A percentile compares a stretch with the other conserved stretches of the same genome.
Evolutionary conservation across 1,284 basidiomycete species (phyloP).

Genomic region (Apiotrichum porosum): DNA sequence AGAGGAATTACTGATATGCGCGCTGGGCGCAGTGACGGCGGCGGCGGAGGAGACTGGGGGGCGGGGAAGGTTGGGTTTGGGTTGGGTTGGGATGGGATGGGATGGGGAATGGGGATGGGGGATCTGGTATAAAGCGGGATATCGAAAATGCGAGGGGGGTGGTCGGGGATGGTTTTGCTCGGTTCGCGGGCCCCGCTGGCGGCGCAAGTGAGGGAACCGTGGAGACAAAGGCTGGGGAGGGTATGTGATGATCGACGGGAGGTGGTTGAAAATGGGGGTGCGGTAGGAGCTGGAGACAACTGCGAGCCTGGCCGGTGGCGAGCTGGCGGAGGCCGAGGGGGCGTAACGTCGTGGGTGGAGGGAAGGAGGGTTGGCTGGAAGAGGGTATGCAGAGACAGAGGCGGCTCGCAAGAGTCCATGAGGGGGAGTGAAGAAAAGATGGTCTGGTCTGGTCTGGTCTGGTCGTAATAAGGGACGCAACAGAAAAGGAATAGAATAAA

Average conservation of each 20-base stretch:
- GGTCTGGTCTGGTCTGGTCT: too few species aligned
- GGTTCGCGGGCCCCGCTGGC: too few species aligned
- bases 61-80: not conserved
- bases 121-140: conserved; percentile 3
- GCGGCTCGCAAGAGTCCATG: conserved; percentile 7
- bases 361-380: conserved; percentile 25
- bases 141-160: conserved; percentile 7
- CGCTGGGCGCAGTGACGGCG: not conserved
- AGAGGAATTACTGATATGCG: too few species aligned
- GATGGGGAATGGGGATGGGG: not conserved
- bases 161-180: too few species aligned
- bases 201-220: too few species aligned
- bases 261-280: too few species aligned
- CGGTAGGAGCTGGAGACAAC: too few species aligned
- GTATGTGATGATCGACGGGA: too few species aligned
- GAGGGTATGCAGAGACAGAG: conserved; percentile 14
- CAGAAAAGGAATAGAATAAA: not conserved
- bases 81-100: conserved; percentile 2
- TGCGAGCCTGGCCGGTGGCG: conserved; percentile 15
- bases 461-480: not conserved
- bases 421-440: too few species aligned
- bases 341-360: conserved; percentile 8
- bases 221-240: too few species aligned
- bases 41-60: not conserved
- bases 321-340: conserved; percentile 32